Percentiles rank a stretch among this genome's conserved stretches.
Evolutionary conservation across 2,329 filamentous ascomycete species (phyloP).

Genomic region (Tolypocladium amazonense): DNA sequence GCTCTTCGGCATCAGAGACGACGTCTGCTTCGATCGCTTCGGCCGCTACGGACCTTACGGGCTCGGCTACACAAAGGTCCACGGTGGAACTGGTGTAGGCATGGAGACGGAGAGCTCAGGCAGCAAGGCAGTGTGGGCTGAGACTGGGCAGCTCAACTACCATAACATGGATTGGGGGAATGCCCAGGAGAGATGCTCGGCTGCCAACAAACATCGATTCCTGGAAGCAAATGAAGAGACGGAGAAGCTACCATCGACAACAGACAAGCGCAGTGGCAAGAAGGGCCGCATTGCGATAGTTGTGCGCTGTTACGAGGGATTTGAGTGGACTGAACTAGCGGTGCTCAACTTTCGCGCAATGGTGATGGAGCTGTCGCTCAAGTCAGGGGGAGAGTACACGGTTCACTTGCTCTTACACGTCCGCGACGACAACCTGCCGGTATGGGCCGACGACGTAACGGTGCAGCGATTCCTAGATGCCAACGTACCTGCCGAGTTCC

Average conservation of each 20-base stretch:
- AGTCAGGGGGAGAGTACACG: constrained; percentile 71
- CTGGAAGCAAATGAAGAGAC: constrained; percentile 26
- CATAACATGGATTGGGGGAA: constrained; percentile 42
- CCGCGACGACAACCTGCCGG: constrained; percentile 65
- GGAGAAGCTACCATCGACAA: constrained; percentile 17
- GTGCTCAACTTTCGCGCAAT: constrained; percentile 74
- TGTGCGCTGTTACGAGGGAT: constrained; percentile 71
- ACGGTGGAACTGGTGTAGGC: constrained; percentile 62
- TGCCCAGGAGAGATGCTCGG: constrained; percentile 42
- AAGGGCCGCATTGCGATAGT: constrained; percentile 61
- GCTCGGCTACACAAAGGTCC: constrained; percentile 64
- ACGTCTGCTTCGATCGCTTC: constrained; percentile 82
- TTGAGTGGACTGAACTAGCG: constrained; percentile 66
- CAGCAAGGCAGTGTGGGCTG: constrained; percentile 47
- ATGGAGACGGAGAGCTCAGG: constrained; percentile 63
- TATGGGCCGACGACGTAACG: constrained; percentile 69
- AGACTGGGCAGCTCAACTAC: constrained; percentile 46
- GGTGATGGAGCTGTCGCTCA: constrained; percentile 65
- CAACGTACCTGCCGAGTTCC: constrained; percentile 63
- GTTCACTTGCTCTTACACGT: constrained; percentile 81
- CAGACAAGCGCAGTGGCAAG: constrained; percentile 17
- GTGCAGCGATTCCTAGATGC: constrained; percentile 61
- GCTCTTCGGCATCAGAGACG: constrained; percentile 60
- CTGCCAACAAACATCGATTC: constrained; percentile 55
- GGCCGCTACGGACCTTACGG: constrained; percentile 79